Conservation (phyloP, 371 early-diverging fungal species). For the Dinochytrium kinnereticum region DNA sequence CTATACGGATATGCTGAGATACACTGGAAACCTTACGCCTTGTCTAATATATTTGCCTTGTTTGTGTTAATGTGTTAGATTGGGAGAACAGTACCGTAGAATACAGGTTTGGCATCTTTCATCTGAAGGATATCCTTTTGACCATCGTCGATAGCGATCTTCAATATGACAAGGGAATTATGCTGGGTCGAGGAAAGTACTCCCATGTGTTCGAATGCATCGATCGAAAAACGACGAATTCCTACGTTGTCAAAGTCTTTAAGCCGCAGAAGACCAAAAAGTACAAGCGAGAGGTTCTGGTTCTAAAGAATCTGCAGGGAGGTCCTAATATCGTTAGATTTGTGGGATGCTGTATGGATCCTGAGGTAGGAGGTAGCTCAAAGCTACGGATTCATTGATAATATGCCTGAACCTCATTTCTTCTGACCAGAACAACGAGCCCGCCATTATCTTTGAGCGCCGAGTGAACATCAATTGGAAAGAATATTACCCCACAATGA, state of each 20-base stretch:
- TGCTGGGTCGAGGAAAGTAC: slow-evolving; percentile 34
- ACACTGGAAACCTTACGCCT: too few species aligned
- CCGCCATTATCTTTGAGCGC: slow-evolving; percentile 59
- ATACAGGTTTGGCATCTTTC: not conserved
- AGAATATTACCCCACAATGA: slow-evolving; percentile 49
- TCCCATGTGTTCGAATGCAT: slow-evolving; percentile 29
- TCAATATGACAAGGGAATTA: slow-evolving; percentile 7
- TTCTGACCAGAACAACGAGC: slow-evolving; percentile 31
- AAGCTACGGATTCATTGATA: not conserved
- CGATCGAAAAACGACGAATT: slow-evolving; percentile 3
- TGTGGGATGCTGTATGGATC: slow-evolving; percentile 52
- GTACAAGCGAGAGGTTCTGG: slow-evolving; percentile 59
- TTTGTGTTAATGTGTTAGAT: too few species aligned
- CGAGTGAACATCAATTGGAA: slow-evolving; percentile 52
- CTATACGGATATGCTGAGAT: too few species aligned
- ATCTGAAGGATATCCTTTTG: not conserved
- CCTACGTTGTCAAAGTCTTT: slow-evolving; percentile 59
- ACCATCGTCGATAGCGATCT: not conserved
- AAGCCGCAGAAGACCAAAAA: slow-evolving; percentile 56
- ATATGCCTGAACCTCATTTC: not conserved
- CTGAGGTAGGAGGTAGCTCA: slow-evolving; percentile 8
- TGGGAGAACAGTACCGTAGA: slow-evolving; percentile 6
- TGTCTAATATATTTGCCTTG: too few species aligned
- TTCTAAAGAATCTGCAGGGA: slow-evolving; percentile 53
- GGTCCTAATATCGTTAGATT: slow-evolving; percentile 59